Base-by-base conservation (phyloP, 768 basidiomycete species). In the Daedalea quercina region DNA sequence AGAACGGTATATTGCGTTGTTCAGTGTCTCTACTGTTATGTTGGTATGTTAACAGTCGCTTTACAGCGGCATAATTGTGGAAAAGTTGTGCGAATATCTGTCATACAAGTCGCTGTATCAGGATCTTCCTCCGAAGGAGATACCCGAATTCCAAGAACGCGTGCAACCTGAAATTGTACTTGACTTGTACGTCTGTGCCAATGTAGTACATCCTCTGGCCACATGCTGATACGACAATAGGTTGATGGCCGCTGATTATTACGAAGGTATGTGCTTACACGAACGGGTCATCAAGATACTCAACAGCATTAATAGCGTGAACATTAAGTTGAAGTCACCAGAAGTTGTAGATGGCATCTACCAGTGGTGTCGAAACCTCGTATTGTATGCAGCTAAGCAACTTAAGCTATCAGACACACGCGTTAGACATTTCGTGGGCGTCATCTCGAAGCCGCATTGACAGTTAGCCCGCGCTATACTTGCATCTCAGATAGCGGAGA, bases 71-170 rank as follows among this genome's bases (percentile, higher is more conserved):
- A 77, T 86, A 23, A 84, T 95, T 33, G 80, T 90, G 1, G 90
- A 94, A 69, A 94, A 91, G 64, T 74, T 95, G 49, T 76, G 91
- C 40, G 94, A 97, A 67, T 96, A 92, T 64, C 88, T 95, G 72
- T 73, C 80, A 28, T 94, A 87, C 75, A 94, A 88, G 69, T 73
- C 82, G 1, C 77, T 91, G 55, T 92, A 90, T 64, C 82, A 85
- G 55, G 76, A 77, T n/a, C 73, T 72, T 1, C 80, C 78, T 0
- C 71, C 80, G 7, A 89, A 84, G 57, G 90, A 93, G 60, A 72
- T 88, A 20, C 90, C 92, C 20, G 93, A 96, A 59, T 86, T 93
- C 57, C 68, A 78, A 57, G 91, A 94, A 57, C 79, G 94, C 19
- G 78, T 97, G 47, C 83, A 84, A 1, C 90, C 90, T 1, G 93